phyloP scores from a whole-genome alignment of 139 green algal genomes.

The Penium margaritaceum region DNA sequence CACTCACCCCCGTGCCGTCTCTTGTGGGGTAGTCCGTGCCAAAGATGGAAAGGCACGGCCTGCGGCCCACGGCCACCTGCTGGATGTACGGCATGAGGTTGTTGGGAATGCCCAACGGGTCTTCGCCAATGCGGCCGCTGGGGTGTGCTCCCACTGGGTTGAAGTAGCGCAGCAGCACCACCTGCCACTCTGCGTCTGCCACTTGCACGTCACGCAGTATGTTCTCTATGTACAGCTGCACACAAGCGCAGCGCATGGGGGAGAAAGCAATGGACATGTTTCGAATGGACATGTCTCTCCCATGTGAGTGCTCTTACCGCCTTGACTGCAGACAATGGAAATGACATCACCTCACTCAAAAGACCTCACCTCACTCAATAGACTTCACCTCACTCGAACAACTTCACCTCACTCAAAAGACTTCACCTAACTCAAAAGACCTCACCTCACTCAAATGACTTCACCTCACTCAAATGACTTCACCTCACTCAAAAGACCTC shows the following conservation, averaged over 20 bases:
- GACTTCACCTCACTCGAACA: too few species aligned
- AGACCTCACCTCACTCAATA: too few species aligned
- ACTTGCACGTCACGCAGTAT: conserved; percentile 62
- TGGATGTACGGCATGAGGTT: conserved; percentile 99
- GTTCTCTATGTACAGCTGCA: conserved; percentile 82
- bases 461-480: too few species aligned
- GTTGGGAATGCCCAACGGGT: conserved; percentile 90
- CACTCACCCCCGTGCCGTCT: conserved; percentile 55
- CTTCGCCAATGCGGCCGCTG: conserved; percentile 79
- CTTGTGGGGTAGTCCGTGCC: conserved; percentile 86
- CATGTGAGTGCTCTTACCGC: too few species aligned
- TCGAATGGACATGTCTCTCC: too few species aligned
- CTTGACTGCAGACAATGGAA: too few species aligned
- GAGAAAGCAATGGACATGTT: not conserved
- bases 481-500: too few species aligned
- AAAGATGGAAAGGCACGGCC: conserved; percentile 79
- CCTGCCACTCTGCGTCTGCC: conserved; percentile 69
- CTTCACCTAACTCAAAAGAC: too few species aligned
- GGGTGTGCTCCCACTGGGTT: conserved; percentile 73
- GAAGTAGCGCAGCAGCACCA: conserved; percentile 89
- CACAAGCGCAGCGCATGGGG: not conserved
- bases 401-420: too few species aligned
- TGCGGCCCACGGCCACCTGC: conserved; percentile 83
- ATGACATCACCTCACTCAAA: too few species aligned
- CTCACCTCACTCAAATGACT: too few species aligned